Conservation (phyloP, 768 basidiomycete species). For the Candolleomyces efflorescens region DNA sequence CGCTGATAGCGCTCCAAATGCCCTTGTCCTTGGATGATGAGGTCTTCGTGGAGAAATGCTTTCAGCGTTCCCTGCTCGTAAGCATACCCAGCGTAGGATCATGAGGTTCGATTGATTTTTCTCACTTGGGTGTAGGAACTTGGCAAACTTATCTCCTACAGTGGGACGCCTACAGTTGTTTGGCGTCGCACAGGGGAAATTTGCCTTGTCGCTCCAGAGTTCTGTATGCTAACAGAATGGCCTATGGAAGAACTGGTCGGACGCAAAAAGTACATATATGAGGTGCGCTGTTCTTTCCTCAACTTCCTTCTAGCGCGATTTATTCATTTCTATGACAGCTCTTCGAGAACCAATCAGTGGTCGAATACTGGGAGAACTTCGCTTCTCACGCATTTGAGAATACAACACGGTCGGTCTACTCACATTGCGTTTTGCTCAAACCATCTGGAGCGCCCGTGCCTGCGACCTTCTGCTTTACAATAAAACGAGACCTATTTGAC, state of each 20-base stretch:
- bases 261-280: conserved; percentile 60
- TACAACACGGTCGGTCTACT: conserved; percentile 92
- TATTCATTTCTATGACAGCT: conserved; percentile 42
- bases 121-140: conserved; percentile 59
- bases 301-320: not conserved
- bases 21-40: conserved; percentile 95
- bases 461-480: conserved; percentile 94
- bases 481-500: conserved; percentile 89
- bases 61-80: conserved; percentile 89
- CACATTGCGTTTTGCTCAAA: conserved; percentile 86
- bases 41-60: conserved; percentile 92
- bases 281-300: conserved; percentile 34
- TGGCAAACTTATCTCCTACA: conserved; percentile 95
- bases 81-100: conserved; percentile 13
- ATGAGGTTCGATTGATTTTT: conserved; percentile 7
- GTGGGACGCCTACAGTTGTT: conserved; percentile 94
- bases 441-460: conserved; percentile 81
- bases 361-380: conserved; percentile 97
- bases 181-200: conserved; percentile 99
- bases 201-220: conserved; percentile 94
- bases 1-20: conserved; percentile 97
- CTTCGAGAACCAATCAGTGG: conserved; percentile 93
- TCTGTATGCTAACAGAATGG: conserved; percentile 93
- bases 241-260: conserved; percentile 74
- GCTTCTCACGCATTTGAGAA: conserved; percentile 97